A percentile compares a stretch with the other conserved stretches of the same genome.
These are phyloP conservation scores for Rhizophagus clarus DNA, from an alignment of 192 early-diverging fungal species.

Conservation along the genomic window DNA sequence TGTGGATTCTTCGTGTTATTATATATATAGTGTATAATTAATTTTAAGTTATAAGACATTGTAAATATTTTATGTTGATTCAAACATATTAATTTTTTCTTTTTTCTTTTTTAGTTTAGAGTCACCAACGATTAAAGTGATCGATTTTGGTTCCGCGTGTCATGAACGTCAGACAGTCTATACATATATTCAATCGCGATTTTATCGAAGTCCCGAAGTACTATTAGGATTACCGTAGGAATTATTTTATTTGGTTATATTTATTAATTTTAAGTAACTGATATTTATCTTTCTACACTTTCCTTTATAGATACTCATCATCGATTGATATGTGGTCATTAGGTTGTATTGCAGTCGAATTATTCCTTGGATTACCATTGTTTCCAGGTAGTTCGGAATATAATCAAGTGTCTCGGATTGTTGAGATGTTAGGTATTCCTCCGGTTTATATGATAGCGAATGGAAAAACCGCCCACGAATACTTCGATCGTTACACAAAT, in stretches of 20 bases:
- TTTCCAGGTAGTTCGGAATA: slow-evolving; percentile 97
- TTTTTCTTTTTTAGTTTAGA: slow-evolving; percentile 60
- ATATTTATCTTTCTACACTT: not conserved
- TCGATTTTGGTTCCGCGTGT: slow-evolving; percentile 99
- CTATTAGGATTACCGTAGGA: slow-evolving; percentile 80
- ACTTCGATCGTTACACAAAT: slow-evolving; percentile 71
- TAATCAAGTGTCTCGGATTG: slow-evolving; percentile 91
- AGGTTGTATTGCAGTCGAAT: slow-evolving; percentile 96
- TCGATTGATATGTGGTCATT: slow-evolving; percentile 99
- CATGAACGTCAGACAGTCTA: slow-evolving; percentile 94
- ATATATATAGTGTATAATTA: not conserved
- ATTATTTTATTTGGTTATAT: not conserved
- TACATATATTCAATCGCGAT: slow-evolving; percentile 98
- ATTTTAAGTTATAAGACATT: not conserved
- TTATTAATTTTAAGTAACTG: not conserved
- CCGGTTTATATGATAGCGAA: slow-evolving; percentile 93
- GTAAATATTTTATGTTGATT: not conserved
- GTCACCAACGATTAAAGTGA: slow-evolving; percentile 93
- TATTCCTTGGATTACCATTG: slow-evolving; percentile 93
- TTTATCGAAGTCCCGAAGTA: slow-evolving; percentile 96
- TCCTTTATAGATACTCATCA: slow-evolving; percentile 66
- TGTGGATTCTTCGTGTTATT: slow-evolving; percentile 33
- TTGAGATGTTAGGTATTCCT: slow-evolving; percentile 91
- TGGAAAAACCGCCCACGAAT: slow-evolving; percentile 83
- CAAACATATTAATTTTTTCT: too few species aligned